phyloP scores from a whole-genome alignment of 139 green algal genomes.

The Dunaliella primolecta region DNA sequence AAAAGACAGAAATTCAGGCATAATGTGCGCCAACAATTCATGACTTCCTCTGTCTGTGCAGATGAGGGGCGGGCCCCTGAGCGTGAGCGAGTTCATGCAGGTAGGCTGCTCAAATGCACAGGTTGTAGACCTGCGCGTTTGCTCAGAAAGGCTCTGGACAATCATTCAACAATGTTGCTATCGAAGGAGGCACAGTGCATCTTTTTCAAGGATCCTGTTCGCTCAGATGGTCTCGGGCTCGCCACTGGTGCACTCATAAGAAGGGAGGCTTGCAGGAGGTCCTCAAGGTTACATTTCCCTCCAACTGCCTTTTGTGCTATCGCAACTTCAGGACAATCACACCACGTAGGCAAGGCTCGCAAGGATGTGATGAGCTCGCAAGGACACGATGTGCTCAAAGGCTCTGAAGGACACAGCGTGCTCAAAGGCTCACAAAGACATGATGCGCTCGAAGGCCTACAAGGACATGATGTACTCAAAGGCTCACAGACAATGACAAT shows the following conservation, averaged over 20 bases:
- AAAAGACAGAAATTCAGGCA: no score
- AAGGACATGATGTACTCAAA: background rate
- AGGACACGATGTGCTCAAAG: background rate
- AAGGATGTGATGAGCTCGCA: no score
- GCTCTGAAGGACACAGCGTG: background rate
- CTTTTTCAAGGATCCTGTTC: background rate
- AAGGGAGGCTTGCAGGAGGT: background rate
- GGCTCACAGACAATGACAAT: background rate
- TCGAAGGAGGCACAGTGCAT: background rate
- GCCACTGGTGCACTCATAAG: background rate
- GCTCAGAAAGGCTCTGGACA: background rate
- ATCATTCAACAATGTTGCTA: background rate
- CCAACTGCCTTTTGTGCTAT: no score
- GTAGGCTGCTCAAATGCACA: background rate
- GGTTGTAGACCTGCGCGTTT: background rate
- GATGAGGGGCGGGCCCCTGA: slow-evolving; percentile 90
- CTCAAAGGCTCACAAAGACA: background rate
- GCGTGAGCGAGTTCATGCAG: slow-evolving; percentile 76
- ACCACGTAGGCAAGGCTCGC: no score
- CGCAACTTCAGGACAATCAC: no score
- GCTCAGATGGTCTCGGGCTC: background rate
- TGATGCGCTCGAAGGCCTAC: background rate
- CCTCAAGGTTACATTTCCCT: no score
- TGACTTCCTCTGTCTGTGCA: no score
- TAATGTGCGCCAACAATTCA: no score